Percentiles rank a stretch among this genome's conserved stretches.
phyloP scores from a whole-genome alignment of 768 basidiomycete species.

The Sutorius australiensis region DNA sequence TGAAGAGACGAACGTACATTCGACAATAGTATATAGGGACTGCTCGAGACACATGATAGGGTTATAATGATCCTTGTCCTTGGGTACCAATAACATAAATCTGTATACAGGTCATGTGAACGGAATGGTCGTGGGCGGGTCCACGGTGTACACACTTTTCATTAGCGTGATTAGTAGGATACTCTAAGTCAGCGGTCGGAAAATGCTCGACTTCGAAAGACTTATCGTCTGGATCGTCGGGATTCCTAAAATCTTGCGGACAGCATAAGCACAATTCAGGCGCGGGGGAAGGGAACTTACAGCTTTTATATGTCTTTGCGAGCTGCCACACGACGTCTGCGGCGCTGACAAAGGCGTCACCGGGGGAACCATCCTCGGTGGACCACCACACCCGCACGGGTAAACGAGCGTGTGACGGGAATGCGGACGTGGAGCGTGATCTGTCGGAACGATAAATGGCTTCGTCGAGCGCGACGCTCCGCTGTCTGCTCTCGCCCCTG shows the following conservation, averaged over 20 bases:
- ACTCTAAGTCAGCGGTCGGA: slow-evolving; percentile 72
- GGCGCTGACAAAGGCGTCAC: slow-evolving; percentile 53
- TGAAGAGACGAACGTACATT: slow-evolving; percentile 48
- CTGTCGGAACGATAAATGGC: slow-evolving; percentile 54
- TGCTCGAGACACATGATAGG: slow-evolving; percentile 78
- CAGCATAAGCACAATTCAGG: slow-evolving; percentile 13
- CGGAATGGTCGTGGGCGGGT: neutral
- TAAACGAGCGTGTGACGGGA: slow-evolving; percentile 32
- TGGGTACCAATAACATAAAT: slow-evolving; percentile 74
- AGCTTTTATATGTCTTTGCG: slow-evolving; percentile 65
- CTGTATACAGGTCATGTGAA: slow-evolving; percentile 33
- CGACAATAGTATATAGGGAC: slow-evolving; percentile 66
- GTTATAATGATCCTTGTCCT: slow-evolving; percentile 84
- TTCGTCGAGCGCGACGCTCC: slow-evolving; percentile 42
- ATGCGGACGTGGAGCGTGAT: slow-evolving; percentile 61
- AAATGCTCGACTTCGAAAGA: slow-evolving; percentile 60
- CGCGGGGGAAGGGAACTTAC: slow-evolving; percentile 39
- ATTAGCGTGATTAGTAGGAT: slow-evolving; percentile 64
- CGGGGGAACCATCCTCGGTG: slow-evolving; percentile 50
- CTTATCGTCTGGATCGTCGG: slow-evolving; percentile 55
- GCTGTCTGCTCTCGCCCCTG: slow-evolving; percentile 42
- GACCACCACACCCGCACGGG: slow-evolving; percentile 46
- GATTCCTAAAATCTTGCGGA: slow-evolving; percentile 64
- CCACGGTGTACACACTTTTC: slow-evolving; percentile 51
- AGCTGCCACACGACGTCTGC: slow-evolving; percentile 60